Evolutionary conservation across 1,284 basidiomycete species (phyloP), one percentile per base, ranked within the genome.

Genomic region (Ganoderma boninense): DNA sequence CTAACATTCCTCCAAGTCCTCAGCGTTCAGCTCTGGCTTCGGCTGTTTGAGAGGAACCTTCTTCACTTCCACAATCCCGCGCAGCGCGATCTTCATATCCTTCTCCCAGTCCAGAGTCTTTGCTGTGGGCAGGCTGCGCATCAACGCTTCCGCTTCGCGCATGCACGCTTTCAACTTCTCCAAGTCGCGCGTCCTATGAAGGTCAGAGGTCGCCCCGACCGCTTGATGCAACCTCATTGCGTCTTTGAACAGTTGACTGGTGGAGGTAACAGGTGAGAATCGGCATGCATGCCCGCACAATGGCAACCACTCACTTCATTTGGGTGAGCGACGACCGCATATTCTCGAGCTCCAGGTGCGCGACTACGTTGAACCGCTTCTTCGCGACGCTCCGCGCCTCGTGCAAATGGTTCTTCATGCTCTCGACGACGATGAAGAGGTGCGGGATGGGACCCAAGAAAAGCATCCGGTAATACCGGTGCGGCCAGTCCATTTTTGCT

Each of bases 381-480:
- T 82, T 86, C 2, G 79, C 81, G 29, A 75, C 72, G 11, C 57
- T 75, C 75, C 85, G 87, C 23, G 74, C 73, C 1, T 77, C 71
- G 44, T 77, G 70, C 1, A 81, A 74, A 29, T 79, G 66, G 0
- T 71, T 49, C 64, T 71, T 77, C 13, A 82, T 77, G 26, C 78
- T 74, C 32, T 88, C 83, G 23, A 90, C 79, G 69, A 82, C 86
- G 3, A 84, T 76, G 29, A 88, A 79, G 4, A 87, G 76, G 71
- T 84, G 85, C 0, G 88, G 87, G 5, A 90, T 77, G 7, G 86
- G 84, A 1, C 87, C 87, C 2, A 88, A 80, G 75, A 85, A 87
- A 18, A 87, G 77, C 2, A 79, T 68, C 23, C 83, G 83, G 72
- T 89, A 89, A 26, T 69, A 74, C 14, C 71, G 74, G 32, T 68